Evolutionary conservation across 345 rosid genomes (phyloP).

Genomic region (Eucalyptus cloeziana): DNA sequence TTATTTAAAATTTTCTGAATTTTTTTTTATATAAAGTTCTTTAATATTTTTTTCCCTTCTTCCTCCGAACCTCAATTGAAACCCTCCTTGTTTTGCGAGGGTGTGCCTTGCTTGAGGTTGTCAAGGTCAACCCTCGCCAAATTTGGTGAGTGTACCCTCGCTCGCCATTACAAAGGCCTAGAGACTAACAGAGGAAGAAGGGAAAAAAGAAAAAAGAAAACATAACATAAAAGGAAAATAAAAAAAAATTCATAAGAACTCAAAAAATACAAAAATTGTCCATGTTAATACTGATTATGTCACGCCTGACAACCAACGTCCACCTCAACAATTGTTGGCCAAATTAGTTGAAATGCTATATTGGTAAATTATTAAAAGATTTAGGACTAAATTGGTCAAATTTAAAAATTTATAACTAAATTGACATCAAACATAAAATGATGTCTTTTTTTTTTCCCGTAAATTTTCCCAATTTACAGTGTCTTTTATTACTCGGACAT

Average conservation of each 20-base stretch:
- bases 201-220: too few species aligned
- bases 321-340: neutral
- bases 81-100: too few species aligned
- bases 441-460: neutral
- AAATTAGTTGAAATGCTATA: neutral
- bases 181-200: neutral
- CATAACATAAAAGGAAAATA: neutral
- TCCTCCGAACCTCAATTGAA: neutral
- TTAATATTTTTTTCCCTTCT: too few species aligned
- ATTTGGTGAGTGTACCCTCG: fast-evolving
- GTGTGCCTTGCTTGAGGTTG: too few species aligned
- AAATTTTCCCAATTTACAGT: neutral
- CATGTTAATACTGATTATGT: fast-evolving
- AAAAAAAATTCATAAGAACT: neutral
- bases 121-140: neutral
- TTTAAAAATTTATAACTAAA: fast-evolving
- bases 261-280: neutral
- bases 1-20: neutral
- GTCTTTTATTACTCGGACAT: neutral
- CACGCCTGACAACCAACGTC: fast-evolving
- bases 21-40: too few species aligned
- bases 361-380: fast-evolving
- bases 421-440: neutral
- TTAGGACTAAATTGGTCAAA: fast-evolving
- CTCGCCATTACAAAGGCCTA: fast-evolving